Conservation (phyloP, 108 stramenopile genomes). For the Fistulifera solaris region DNA sequence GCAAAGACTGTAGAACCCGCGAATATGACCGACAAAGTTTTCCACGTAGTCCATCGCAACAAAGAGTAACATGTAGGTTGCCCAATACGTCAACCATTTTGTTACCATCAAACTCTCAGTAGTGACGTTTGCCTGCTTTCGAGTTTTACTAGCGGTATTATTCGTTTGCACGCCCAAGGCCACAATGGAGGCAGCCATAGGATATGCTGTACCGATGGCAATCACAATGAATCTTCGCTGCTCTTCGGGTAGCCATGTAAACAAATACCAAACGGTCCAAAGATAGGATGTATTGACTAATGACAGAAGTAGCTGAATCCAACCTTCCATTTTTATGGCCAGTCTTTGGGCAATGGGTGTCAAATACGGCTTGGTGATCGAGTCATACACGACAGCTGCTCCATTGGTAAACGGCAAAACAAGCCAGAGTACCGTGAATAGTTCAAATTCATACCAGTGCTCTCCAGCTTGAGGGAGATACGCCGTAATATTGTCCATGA, state of each 20-base stretch:
- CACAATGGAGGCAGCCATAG: conserved; percentile 26
- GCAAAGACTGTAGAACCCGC: conserved; percentile 40
- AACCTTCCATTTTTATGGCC: conserved; percentile 8
- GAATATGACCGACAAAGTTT: conserved; percentile 36
- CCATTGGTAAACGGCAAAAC: conserved; percentile 41
- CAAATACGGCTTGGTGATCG: conserved; percentile 33
- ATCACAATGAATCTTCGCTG: conserved; percentile 35
- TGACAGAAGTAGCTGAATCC: conserved; percentile 8
- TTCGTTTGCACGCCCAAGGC: conserved; percentile 20
- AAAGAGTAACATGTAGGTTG: conserved; percentile 33
- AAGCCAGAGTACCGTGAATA: conserved; percentile 36
- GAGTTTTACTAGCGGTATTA: not conserved
- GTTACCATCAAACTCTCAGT: not conserved
- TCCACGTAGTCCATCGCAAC: conserved; percentile 40
- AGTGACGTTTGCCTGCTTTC: not conserved
- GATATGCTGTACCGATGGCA: conserved; percentile 36
- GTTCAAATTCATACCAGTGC: conserved; percentile 23
- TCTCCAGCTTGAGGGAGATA: conserved; percentile 6
- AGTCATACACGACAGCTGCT: conserved; percentile 22
- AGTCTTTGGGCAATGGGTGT: conserved; percentile 23
- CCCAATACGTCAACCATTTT: conserved; percentile 40
- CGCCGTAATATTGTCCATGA: conserved; percentile 12
- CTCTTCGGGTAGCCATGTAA: conserved; percentile 35
- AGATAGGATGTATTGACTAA: conserved; percentile 35
- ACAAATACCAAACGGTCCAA: conserved; percentile 34